These are phyloP conservation scores for Tolypocladium inflatum DNA, from an alignment of 2,329 filamentous ascomycete species.

Conservation along the genomic window DNA sequence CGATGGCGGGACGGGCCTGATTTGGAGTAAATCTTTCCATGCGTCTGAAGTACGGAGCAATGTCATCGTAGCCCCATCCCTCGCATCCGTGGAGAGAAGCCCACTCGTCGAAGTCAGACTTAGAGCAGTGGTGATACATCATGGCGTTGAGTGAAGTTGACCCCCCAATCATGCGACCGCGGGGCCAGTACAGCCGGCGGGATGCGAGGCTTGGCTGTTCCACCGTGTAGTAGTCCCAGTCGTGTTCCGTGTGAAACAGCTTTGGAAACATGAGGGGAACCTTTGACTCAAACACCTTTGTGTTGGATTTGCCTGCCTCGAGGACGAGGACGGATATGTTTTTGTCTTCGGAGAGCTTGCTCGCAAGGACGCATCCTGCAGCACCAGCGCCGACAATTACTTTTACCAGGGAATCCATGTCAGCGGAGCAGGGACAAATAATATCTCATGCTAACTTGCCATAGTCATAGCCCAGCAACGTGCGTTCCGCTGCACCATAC, in stretches of 20 bases:
- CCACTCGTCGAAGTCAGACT: constrained; percentile 12
- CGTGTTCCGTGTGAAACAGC: neutral
- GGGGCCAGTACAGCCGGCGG: constrained; percentile 12
- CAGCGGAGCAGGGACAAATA: neutral
- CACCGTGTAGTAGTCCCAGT: neutral
- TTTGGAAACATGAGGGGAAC: neutral
- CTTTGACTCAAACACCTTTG: neutral
- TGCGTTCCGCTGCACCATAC: neutral
- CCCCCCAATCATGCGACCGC: constrained; percentile 13
- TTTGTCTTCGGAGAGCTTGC: constrained; percentile 15
- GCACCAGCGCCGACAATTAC: constrained; percentile 18
- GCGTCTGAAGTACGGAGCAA: constrained; percentile 9
- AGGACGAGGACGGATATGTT: constrained; percentile 9
- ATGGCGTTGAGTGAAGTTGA: constrained; percentile 14
- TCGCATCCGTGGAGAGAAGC: constrained; percentile 6
- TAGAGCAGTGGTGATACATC: constrained; percentile 12
- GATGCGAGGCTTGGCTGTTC: constrained; percentile 9
- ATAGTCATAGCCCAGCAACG: neutral
- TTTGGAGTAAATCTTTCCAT: constrained; percentile 12
- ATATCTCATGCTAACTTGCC: neutral
- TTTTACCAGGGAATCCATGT: neutral
- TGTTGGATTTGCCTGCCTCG: constrained; percentile 3
- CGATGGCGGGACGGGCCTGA: constrained; percentile 6
- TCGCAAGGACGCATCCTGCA: constrained; percentile 18
- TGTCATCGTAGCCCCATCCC: constrained; percentile 10